Conservation (phyloP, 2,329 filamentous ascomycete genomes). For the Bimuria novae-zelandiae region DNA sequence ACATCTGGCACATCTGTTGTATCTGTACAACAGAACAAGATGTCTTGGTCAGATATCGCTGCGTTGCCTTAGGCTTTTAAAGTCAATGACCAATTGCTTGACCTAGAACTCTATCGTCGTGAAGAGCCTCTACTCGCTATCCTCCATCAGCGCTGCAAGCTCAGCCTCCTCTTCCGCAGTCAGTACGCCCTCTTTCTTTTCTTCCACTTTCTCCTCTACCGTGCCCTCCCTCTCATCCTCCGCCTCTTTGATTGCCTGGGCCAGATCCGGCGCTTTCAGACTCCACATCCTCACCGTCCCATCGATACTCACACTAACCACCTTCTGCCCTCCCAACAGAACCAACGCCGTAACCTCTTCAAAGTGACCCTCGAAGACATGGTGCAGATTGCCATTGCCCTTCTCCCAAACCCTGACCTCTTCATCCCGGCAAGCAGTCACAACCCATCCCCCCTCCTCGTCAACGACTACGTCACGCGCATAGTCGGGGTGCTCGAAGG, state of each 20-base stretch:
- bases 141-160: conserved; percentile 86
- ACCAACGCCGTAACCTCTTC: conserved; percentile 88
- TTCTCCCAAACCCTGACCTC: conserved; percentile 88
- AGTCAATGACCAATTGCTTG: too few species aligned
- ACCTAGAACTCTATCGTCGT: too few species aligned
- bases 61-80: too few species aligned
- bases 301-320: conserved; percentile 88
- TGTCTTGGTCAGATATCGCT: too few species aligned
- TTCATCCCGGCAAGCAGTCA: conserved; percentile 90
- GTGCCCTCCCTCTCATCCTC: conserved; percentile 56
- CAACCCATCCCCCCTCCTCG: conserved; percentile 72
- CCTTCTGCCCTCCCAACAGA: conserved; percentile 59
- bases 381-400: conserved; percentile 71
- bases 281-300: conserved; percentile 86
- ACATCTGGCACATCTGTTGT: too few species aligned
- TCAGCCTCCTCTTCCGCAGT: conserved; percentile 93
- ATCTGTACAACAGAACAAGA: too few species aligned
- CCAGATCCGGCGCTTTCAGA: conserved; percentile 65
- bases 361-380: conserved; percentile 80
- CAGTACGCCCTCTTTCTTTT: conserved; percentile 60
- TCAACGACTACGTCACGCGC: conserved; percentile 79
- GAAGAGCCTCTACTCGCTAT: conserved; percentile 61
- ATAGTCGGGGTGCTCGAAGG: conserved; percentile 82
- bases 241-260: conserved; percentile 57
- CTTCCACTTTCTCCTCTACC: conserved; percentile 49